These are phyloP conservation scores for Spathaspora arborariae DNA, from an alignment of 805 yeast genomes.

Conservation along the genomic window DNA sequence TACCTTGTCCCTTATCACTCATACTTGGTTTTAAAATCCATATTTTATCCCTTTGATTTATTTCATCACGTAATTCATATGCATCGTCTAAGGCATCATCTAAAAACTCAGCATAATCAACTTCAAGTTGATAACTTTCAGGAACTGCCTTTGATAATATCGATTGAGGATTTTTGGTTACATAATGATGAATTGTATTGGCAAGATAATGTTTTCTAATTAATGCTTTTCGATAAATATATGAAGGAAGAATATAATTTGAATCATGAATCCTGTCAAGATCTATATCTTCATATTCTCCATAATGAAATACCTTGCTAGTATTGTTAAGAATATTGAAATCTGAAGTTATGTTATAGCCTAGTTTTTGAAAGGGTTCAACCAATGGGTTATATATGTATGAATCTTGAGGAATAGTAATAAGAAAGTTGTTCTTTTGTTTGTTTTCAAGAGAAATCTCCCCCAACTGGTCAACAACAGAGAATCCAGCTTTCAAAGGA, in stretches of 20 bases:
- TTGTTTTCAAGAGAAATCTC: conserved; percentile 44
- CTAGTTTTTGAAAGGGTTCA: conserved; percentile 28
- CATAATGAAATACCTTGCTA: conserved; percentile 63
- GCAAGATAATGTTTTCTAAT: conserved; percentile 87
- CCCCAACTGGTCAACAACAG: conserved; percentile 52
- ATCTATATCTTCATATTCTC: conserved; percentile 86
- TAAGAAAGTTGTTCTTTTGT: conserved; percentile 19
- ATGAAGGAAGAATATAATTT: conserved; percentile 69
- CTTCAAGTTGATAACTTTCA: conserved; percentile 72
- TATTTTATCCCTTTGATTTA: conserved; percentile 55
- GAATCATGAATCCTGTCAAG: conserved; percentile 55
- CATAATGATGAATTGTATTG: conserved; percentile 73
- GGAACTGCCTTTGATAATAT: conserved; percentile 62
- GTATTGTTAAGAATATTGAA: conserved; percentile 21
- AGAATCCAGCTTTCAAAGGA: conserved; percentile 65
- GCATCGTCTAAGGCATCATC: conserved; percentile 93
- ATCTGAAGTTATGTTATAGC: conserved; percentile 14
- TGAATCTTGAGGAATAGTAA: conserved; percentile 33
- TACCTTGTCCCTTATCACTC: conserved; percentile 98
- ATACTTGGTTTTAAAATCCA: conserved; percentile 96
- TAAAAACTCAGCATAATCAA: conserved; percentile 93
- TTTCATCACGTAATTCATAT: conserved; percentile 79
- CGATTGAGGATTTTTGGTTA: conserved; percentile 71
- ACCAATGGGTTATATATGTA: conserved; percentile 43
- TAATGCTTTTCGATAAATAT: conserved; percentile 83